Evolutionary conservation across 352 stramenopile species (phyloP).

Genomic region (Thraustochytrium striatum): DNA sequence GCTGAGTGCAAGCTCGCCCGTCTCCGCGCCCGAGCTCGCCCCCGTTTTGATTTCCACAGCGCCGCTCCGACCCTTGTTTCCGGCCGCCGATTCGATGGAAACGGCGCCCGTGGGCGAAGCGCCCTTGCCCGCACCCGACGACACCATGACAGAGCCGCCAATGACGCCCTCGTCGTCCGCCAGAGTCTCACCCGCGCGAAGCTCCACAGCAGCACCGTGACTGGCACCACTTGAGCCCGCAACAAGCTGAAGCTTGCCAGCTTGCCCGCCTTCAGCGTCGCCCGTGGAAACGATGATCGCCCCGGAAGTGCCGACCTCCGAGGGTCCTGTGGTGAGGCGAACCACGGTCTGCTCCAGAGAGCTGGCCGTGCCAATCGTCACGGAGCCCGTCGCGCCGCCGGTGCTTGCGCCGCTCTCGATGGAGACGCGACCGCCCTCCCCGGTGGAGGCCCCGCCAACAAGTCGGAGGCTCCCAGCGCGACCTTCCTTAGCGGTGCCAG

Average conservation of each 20-base stretch:
- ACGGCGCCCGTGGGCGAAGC: too few species aligned
- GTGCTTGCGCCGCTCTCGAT: not conserved
- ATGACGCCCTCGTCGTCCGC: too few species aligned
- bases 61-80: not conserved
- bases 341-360: too few species aligned
- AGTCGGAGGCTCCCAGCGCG: not conserved
- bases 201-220: not conserved
- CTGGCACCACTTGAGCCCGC: not conserved
- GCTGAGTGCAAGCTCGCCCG: not conserved
- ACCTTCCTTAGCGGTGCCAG: not conserved
- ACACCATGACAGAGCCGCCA: too few species aligned
- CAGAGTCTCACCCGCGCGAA: not conserved
- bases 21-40: not conserved
- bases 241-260: not conserved
- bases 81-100: not conserved
- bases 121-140: too few species aligned
- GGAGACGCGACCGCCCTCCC: not conserved
- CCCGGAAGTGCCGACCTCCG: not conserved
- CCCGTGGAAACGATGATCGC: not conserved
- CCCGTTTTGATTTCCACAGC: not conserved
- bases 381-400: not conserved
- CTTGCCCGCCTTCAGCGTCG: not conserved
- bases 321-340: too few species aligned
- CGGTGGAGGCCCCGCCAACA: not conserved
- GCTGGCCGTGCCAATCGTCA: not conserved